A percentile compares a stretch with the other conserved stretches of the same genome.
Conservation (phyloP, 2,329 filamentous ascomycete genomes). For the Teratosphaeria destructans region DNA sequence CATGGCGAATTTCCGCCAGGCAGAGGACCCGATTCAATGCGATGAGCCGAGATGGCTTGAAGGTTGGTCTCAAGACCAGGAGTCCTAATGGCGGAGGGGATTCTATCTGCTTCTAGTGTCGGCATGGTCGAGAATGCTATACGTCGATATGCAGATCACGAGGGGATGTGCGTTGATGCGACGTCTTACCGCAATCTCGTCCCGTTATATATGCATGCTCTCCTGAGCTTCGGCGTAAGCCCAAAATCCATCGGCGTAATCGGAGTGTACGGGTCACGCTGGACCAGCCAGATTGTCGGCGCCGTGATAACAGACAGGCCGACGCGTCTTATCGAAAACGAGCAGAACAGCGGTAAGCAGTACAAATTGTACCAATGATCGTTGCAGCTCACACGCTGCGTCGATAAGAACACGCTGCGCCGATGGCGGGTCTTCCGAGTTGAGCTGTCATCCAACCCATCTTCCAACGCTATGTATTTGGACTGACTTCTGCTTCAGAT, state of each 20-base stretch:
- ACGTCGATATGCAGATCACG: not conserved
- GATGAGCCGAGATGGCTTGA: not conserved
- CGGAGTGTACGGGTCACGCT: not conserved
- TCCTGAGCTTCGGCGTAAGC: not conserved
- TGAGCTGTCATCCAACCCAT: too few species aligned
- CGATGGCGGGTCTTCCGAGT: too few species aligned
- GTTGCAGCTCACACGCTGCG: too few species aligned
- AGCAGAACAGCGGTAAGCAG: not conserved
- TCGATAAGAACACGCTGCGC: too few species aligned
- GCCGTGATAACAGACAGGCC: not conserved
- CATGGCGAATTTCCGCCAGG: not conserved
- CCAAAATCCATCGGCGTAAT: not conserved
- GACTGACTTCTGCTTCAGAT: too few species aligned
- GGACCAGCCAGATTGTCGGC: not conserved
- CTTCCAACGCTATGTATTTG: too few species aligned
- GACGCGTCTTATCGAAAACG: not conserved
- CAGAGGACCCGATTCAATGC: not conserved
- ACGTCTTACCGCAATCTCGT: not conserved
- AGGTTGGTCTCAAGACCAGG: not conserved
- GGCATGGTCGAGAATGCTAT: not conserved
- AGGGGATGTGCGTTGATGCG: too few species aligned
- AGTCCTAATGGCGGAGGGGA: accelerated
- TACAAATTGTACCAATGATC: not conserved
- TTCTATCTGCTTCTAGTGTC: not conserved
- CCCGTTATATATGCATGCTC: not conserved